phyloP scores from a whole-genome alignment of 2,329 filamentous ascomycete species.

The Aspergillus clavatus region DNA sequence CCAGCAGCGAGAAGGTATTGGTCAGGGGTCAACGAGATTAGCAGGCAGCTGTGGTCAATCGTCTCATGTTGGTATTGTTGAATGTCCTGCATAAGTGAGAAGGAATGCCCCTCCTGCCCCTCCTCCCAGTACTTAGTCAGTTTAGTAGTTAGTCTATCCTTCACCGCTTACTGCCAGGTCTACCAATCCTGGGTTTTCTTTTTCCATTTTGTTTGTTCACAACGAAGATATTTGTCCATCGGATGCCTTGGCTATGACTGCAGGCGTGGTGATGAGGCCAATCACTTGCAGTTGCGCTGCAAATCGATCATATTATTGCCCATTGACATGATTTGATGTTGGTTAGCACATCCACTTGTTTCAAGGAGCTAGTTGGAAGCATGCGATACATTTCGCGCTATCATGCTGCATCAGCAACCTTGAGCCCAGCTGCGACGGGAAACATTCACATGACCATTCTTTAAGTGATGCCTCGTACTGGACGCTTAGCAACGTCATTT shows the following conservation, averaged over 20 bases:
- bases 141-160: no score
- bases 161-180: constrained; percentile 14
- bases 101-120: constrained; percentile 7
- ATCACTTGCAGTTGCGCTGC: not conserved
- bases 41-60: constrained; percentile 12
- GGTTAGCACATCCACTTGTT: not conserved
- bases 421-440: not conserved
- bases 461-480: constrained; percentile 8
- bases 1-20: constrained; percentile 4
- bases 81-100: constrained; percentile 8
- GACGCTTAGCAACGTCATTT: constrained; percentile 13
- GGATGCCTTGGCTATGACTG: no score
- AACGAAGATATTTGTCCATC: no score
- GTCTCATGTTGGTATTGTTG: not conserved
- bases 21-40: constrained; percentile 9
- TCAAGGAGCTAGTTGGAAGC: no score
- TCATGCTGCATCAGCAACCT: not conserved
- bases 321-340: not conserved
- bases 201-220: not conserved
- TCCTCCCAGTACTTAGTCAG: constrained; percentile 2
- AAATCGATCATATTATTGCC: not conserved
- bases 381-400: not conserved
- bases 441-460: constrained; percentile 20
- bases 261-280: not conserved
- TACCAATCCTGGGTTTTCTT: constrained; percentile 8